These are phyloP conservation scores for Oryza coarctata DNA, from an alignment of 176 grass and related monocot genomes.

Conservation along the genomic window DNA sequence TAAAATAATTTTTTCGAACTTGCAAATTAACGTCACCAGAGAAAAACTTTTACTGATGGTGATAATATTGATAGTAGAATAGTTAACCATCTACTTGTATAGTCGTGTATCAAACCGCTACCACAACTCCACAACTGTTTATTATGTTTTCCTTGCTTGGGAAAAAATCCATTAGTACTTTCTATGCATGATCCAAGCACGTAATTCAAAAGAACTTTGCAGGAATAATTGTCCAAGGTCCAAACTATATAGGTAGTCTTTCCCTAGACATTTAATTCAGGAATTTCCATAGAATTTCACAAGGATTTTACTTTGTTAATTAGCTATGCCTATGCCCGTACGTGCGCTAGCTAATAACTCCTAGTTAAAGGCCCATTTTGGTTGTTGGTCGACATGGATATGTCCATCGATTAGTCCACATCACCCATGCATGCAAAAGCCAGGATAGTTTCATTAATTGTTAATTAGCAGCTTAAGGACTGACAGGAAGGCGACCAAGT, in stretches of 20 bases:
- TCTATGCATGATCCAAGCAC: not conserved
- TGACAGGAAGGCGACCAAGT: not conserved
- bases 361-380: not conserved
- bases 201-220: not conserved
- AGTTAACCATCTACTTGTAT: too few relatives aligned
- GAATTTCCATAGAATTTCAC: too few relatives aligned
- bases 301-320: not conserved
- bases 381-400: not conserved
- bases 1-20: too few relatives aligned
- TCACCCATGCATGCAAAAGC: not conserved
- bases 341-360: not conserved
- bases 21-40: too few relatives aligned
- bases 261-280: too few relatives aligned
- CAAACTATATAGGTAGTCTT: too few relatives aligned
- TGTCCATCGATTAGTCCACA: not conserved
- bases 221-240: too few relatives aligned
- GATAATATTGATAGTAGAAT: too few relatives aligned
- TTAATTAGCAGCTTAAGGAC: not conserved
- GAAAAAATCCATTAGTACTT: too few relatives aligned
- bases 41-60: too few relatives aligned
- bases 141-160: too few relatives aligned
- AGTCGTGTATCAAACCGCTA: not conserved
- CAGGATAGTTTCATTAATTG: not conserved
- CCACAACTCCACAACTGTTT: not conserved
- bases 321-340: not conserved